Evolutionary conservation across 495 filamentous ascomycete genomes (phyloP).

Genomic region (Penicillium atrosanguineum): DNA sequence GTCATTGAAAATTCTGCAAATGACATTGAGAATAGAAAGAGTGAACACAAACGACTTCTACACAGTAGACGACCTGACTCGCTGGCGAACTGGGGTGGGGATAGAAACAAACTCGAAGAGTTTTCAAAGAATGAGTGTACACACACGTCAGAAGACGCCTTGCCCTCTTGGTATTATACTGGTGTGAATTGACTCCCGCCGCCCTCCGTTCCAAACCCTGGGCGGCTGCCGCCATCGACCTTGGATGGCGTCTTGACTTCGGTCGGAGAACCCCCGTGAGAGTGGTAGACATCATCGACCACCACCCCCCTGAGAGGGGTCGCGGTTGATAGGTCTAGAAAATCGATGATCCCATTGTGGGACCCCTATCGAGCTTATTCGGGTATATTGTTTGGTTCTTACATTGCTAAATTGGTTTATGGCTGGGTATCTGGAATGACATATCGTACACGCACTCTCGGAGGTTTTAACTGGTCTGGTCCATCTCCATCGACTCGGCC

Average conservation of each 20-base stretch:
- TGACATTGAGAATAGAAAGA: background rate
- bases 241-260: background rate
- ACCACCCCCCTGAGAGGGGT: background rate
- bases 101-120: background rate
- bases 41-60: background rate
- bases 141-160: conserved; percentile 3
- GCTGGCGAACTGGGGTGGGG: background rate
- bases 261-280: background rate
- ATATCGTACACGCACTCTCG: conserved; percentile 13
- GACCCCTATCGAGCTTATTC: background rate
- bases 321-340: background rate
- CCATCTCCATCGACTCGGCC: conserved; percentile 21
- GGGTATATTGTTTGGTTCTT: background rate
- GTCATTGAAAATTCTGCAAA: background rate
- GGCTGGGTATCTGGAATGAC: conserved; percentile 9
- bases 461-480: conserved; percentile 1
- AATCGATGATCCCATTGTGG: background rate
- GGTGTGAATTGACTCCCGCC: conserved; percentile 9
- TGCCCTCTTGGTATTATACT: background rate
- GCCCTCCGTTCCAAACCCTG: conserved; percentile 8
- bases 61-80: too few species aligned
- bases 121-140: background rate
- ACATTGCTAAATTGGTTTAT: background rate
- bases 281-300: background rate
- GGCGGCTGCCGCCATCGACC: background rate